These are phyloP conservation scores for Epichloe bromicola DNA, from an alignment of 2,329 filamentous ascomycete species.

Conservation along the genomic window DNA sequence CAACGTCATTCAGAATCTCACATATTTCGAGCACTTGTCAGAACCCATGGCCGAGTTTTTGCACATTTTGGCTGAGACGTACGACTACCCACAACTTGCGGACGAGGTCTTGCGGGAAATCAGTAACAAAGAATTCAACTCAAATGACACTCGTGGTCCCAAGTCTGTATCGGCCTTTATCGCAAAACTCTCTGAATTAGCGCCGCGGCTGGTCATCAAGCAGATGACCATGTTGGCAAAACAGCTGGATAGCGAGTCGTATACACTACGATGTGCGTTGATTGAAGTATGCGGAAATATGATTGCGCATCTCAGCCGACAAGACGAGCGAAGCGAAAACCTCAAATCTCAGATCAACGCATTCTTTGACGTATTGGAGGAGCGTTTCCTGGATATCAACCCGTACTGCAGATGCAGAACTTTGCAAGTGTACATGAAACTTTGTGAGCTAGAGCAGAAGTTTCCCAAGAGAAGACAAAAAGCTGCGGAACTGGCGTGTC, in stretches of 20 bases:
- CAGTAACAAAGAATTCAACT: constrained; percentile 96
- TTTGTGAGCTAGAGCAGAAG: constrained; percentile 92
- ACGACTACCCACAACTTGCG: constrained; percentile 89
- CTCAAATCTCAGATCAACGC: constrained; percentile 91
- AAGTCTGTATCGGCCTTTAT: constrained; percentile 95
- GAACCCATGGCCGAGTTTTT: constrained; percentile 98
- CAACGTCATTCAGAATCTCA: constrained; percentile 92
- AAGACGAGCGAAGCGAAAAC: constrained; percentile 83
- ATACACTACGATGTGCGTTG: constrained; percentile 82
- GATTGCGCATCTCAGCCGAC: constrained; percentile 77
- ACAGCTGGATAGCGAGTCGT: constrained; percentile 92
- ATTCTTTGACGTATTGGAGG: constrained; percentile 93
- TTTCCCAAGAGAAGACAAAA: constrained; percentile 84
- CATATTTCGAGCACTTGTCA: constrained; percentile 96
- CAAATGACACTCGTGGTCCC: constrained; percentile 85
- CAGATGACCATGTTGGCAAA: constrained; percentile 94
- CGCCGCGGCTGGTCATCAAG: constrained; percentile 85
- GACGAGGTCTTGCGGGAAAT: constrained; percentile 90
- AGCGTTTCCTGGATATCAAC: constrained; percentile 91
- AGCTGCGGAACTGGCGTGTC: constrained; percentile 73
- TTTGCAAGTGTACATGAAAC: constrained; percentile 82
- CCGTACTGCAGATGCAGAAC: constrained; percentile 87
- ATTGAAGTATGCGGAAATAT: constrained; percentile 97
- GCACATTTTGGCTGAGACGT: constrained; percentile 90
- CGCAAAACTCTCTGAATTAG: constrained; percentile 81